Evolutionary conservation across 2,329 filamentous ascomycete species (phyloP).

Genomic region (Colletotrichum navitas): DNA sequence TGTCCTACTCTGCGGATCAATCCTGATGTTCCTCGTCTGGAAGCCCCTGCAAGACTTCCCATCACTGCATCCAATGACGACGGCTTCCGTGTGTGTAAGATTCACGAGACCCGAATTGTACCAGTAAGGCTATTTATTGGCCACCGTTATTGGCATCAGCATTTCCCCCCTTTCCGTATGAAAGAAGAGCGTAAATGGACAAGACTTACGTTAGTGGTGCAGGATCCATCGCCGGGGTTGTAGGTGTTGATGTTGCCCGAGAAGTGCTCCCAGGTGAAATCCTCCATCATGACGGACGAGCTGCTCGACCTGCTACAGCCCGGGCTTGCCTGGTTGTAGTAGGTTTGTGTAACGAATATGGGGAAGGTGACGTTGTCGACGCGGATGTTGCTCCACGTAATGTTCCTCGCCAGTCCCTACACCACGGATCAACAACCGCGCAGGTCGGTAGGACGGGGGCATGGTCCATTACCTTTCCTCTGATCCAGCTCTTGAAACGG

Average conservation of each 20-base stretch:
- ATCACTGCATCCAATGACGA: slow-evolving; percentile 58
- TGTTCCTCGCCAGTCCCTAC: slow-evolving; percentile 55
- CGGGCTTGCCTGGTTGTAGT: slow-evolving; percentile 54
- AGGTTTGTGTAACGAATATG: slow-evolving; percentile 61
- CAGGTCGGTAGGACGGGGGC: too few relatives aligned
- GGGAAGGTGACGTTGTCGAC: slow-evolving; percentile 60
- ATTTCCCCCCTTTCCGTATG: neutral
- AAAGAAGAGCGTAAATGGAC: neutral
- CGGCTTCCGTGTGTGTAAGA: slow-evolving; percentile 55
- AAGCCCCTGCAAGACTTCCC: slow-evolving; percentile 54
- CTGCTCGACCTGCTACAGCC: slow-evolving; percentile 52
- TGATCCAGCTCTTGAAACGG: slow-evolving; percentile 59
- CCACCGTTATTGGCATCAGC: slow-evolving; percentile 1
- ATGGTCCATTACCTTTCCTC: slow-evolving; percentile 46
- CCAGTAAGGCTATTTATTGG: slow-evolving; percentile 54
- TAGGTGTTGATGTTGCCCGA: slow-evolving; percentile 57
- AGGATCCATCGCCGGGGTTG: slow-evolving; percentile 58
- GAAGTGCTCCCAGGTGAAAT: slow-evolving; percentile 57
- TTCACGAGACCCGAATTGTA: slow-evolving; percentile 55
- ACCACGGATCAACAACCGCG: slow-evolving; percentile 16
- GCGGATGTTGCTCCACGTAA: slow-evolving; percentile 59
- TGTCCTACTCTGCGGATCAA: slow-evolving; percentile 49
- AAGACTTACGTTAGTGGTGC: slow-evolving; percentile 49
- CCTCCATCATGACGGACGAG: slow-evolving; percentile 55
- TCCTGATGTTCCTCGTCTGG: slow-evolving; percentile 48